Evolutionary conservation across 1,284 basidiomycete species (phyloP).

Genomic region (Chalciporus sp.): DNA sequence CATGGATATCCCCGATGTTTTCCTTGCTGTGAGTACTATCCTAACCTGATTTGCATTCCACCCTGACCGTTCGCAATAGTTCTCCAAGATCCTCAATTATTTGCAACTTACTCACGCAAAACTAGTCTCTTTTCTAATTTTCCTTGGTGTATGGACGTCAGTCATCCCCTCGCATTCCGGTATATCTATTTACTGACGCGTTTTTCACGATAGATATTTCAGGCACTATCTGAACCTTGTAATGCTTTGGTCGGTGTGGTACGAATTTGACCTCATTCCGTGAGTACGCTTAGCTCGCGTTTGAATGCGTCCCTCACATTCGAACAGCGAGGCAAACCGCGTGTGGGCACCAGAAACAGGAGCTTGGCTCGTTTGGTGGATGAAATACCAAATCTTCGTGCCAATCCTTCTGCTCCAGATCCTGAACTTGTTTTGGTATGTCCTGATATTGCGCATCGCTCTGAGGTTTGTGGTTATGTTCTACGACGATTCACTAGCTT

Average conservation of each 20-base stretch:
- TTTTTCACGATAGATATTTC: constrained; percentile 71
- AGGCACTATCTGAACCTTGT: constrained; percentile 90
- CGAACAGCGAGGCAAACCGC: constrained; percentile 53
- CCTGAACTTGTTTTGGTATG: constrained; percentile 93
- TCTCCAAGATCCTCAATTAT: constrained; percentile 89
- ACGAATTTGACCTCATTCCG: constrained; percentile 81
- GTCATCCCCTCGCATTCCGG: constrained; percentile 33
- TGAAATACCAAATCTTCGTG: constrained; percentile 79
- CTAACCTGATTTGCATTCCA: neutral
- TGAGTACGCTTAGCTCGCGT: constrained; percentile 43
- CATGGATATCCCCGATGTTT: constrained; percentile 95
- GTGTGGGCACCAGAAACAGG: constrained; percentile 67
- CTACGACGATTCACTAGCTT: neutral
- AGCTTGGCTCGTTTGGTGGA: constrained; percentile 76
- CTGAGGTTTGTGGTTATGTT: constrained; percentile 37
- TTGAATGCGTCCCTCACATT: neutral
- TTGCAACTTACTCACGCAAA: constrained; percentile 70
- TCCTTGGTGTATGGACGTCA: constrained; percentile 83
- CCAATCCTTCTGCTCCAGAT: constrained; percentile 78
- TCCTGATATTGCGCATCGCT: constrained; percentile 74
- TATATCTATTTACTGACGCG: neutral
- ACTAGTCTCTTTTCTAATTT: constrained; percentile 64
- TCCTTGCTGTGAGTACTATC: constrained; percentile 71
- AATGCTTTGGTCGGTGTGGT: constrained; percentile 89
- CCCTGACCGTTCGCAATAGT: constrained; percentile 41